These are phyloP conservation scores for Globisporangium orthogonon DNA, from an alignment of 352 stramenopile genomes.

Conservation along the genomic window DNA sequence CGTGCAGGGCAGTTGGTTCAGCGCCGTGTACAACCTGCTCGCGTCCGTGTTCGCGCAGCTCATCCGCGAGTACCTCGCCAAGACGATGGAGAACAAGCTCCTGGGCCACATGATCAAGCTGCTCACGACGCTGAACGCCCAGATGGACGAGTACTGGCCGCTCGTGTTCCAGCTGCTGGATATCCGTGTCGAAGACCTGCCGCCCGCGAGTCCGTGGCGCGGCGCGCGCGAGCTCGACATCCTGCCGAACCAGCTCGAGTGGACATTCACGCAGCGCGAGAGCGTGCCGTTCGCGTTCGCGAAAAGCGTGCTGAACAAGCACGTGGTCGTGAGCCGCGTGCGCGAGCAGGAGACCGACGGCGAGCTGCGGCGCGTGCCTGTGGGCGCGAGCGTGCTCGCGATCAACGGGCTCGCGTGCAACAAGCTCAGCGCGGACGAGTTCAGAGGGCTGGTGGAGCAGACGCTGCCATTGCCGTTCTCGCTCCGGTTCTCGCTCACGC, in stretches of 20 bases:
- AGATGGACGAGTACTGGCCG: slow-evolving; percentile 85
- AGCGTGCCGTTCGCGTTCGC: slow-evolving; percentile 59
- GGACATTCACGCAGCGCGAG: slow-evolving; percentile 36
- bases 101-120: slow-evolving; percentile 81
- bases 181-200: slow-evolving; percentile 73
- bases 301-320: slow-evolving; percentile 65
- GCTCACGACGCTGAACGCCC: slow-evolving; percentile 70
- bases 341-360: slow-evolving; percentile 27
- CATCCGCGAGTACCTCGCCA: slow-evolving; percentile 80
- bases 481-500: slow-evolving; percentile 59
- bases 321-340: slow-evolving; percentile 53
- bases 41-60: slow-evolving; percentile 66
- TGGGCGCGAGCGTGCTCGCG: slow-evolving; percentile 57
- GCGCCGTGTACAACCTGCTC: slow-evolving; percentile 77
- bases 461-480: slow-evolving; percentile 45
- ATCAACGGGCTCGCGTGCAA: slow-evolving; percentile 73
- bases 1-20: slow-evolving; percentile 84
- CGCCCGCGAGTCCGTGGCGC: slow-evolving; percentile 67
- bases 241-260: slow-evolving; percentile 64
- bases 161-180: slow-evolving; percentile 77
- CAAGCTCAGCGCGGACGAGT: slow-evolving; percentile 68
- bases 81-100: slow-evolving; percentile 81
- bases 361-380: slow-evolving; percentile 37
- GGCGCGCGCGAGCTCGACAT: slow-evolving; percentile 70
- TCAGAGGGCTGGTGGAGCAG: slow-evolving; percentile 37